These are phyloP conservation scores for Alternaria sp. DNA, from an alignment of 2,329 filamentous ascomycete genomes.

Conservation along the genomic window DNA sequence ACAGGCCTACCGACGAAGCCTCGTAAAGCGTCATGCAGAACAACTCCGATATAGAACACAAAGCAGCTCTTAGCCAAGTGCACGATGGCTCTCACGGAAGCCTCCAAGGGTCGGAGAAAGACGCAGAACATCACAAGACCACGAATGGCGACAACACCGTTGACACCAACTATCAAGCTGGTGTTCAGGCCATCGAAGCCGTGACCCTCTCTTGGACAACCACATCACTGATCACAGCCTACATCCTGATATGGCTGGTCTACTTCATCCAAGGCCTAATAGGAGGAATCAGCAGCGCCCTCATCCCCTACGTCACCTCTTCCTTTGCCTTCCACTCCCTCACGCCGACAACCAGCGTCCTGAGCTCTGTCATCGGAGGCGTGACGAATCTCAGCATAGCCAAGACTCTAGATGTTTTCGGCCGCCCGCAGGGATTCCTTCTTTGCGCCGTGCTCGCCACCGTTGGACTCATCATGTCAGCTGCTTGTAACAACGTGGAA, in stretches of 20 bases:
- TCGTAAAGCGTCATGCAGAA: neutral
- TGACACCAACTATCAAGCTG: slow-evolving; percentile 4
- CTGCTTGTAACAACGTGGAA: slow-evolving; percentile 65
- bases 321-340: slow-evolving; percentile 43
- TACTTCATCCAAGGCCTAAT: slow-evolving; percentile 57
- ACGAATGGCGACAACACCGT: neutral
- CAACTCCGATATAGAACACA: neutral
- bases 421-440: slow-evolving; percentile 47
- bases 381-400: slow-evolving; percentile 49
- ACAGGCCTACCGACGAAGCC: neutral
- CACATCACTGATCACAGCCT: slow-evolving; percentile 9
- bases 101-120: neutral
- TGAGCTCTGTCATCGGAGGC: slow-evolving; percentile 48
- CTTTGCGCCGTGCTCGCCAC: slow-evolving; percentile 34
- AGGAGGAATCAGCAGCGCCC: slow-evolving; percentile 49
- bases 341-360: slow-evolving; percentile 43
- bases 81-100: neutral
- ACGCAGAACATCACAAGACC: neutral
- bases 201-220: slow-evolving; percentile 15
- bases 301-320: slow-evolving; percentile 50
- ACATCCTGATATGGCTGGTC: slow-evolving; percentile 13
- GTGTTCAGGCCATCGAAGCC: slow-evolving; percentile 14
- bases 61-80: neutral
- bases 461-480: slow-evolving; percentile 68
- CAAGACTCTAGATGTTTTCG: slow-evolving; percentile 52